Conservation (phyloP, 129 eudicot species). For the Calendula officinalis region DNA sequence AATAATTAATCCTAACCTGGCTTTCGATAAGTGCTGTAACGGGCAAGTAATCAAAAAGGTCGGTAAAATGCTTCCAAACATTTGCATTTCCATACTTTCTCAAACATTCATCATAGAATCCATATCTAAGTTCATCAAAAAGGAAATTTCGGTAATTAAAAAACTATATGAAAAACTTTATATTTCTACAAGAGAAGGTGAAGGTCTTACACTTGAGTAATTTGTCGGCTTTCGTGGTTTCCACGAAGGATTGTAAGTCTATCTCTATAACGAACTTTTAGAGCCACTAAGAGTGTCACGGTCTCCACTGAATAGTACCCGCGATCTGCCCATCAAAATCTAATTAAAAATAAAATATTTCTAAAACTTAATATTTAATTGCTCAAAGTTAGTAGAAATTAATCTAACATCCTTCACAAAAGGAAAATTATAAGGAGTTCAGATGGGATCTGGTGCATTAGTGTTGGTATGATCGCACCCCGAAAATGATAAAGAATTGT, state of each 20-base stretch:
- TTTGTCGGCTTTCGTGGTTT: constrained; percentile 93
- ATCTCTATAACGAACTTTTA: constrained; percentile 89
- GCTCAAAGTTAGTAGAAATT: background rate
- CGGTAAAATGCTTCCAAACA: constrained; percentile 83
- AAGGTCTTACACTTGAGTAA: constrained; percentile 88
- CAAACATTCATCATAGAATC: constrained; percentile 81
- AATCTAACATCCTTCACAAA: background rate
- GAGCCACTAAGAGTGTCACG: constrained; percentile 79
- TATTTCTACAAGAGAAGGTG: too few species aligned
- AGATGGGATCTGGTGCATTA: too few species aligned
- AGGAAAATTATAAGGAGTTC: too few species aligned
- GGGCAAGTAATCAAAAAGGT: constrained; percentile 79
- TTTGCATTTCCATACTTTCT: constrained; percentile 82
- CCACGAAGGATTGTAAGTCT: constrained; percentile 92
- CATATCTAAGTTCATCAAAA: constrained; percentile 55
- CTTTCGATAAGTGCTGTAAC: constrained; percentile 85
- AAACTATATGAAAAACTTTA: too few species aligned
- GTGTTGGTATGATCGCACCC: too few species aligned
- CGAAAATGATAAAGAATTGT: too few species aligned
- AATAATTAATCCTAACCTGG: constrained; percentile 48
- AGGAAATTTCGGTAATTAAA: too few species aligned
- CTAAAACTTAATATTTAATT: background rate
- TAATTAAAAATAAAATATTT: constrained; percentile 21
- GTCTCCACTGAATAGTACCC: constrained; percentile 97
- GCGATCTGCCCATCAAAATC: constrained; percentile 62